Conservation (phyloP, 495 filamentous ascomycete species). For the Paragyromitra xinjiangensis region DNA sequence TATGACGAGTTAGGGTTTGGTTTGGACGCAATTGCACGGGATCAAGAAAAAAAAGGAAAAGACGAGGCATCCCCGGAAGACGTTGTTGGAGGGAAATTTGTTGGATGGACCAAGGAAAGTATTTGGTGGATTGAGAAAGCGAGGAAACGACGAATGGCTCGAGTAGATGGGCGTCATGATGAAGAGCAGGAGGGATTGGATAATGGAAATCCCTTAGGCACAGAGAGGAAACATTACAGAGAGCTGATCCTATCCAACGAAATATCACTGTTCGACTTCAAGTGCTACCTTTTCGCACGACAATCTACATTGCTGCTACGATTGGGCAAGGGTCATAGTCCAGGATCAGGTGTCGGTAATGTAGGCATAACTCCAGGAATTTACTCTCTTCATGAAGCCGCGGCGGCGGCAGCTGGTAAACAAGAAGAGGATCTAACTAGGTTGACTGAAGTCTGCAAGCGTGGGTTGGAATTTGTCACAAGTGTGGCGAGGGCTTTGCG, state of each 20-base stretch:
- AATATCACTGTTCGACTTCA: slow-evolving; percentile 97
- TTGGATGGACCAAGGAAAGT: slow-evolving; percentile 57
- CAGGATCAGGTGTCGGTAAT: slow-evolving; percentile 36
- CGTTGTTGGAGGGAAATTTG: slow-evolving; percentile 54
- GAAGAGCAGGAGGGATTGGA: slow-evolving; percentile 50
- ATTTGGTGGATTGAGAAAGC: slow-evolving; percentile 57
- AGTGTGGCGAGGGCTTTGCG: slow-evolving; percentile 79
- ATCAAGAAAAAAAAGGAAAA: slow-evolving; percentile 65
- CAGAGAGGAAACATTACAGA: slow-evolving; percentile 82
- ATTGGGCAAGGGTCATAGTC: slow-evolving; percentile 70
- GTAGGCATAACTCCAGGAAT: slow-evolving; percentile 30
- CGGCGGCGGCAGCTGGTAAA: slow-evolving; percentile 43
- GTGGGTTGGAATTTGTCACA: slow-evolving; percentile 81
- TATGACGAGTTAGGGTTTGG: slow-evolving; percentile 93
- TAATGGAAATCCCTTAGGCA: slow-evolving; percentile 72
- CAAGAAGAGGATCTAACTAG: slow-evolving; percentile 74
- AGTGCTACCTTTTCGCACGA: slow-evolving; percentile 90
- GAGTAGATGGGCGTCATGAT: slow-evolving; percentile 33
- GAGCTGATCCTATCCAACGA: slow-evolving; percentile 94
- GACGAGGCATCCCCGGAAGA: slow-evolving; percentile 34
- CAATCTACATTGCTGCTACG: slow-evolving; percentile 85
- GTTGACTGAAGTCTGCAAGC: slow-evolving; percentile 79
- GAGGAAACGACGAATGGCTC: slow-evolving; percentile 46
- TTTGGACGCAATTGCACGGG: slow-evolving; percentile 79
- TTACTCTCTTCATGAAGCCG: slow-evolving; percentile 48